Base-by-base conservation (phyloP, 177 flowering plant species). In the Telopea speciosissima region DNA sequence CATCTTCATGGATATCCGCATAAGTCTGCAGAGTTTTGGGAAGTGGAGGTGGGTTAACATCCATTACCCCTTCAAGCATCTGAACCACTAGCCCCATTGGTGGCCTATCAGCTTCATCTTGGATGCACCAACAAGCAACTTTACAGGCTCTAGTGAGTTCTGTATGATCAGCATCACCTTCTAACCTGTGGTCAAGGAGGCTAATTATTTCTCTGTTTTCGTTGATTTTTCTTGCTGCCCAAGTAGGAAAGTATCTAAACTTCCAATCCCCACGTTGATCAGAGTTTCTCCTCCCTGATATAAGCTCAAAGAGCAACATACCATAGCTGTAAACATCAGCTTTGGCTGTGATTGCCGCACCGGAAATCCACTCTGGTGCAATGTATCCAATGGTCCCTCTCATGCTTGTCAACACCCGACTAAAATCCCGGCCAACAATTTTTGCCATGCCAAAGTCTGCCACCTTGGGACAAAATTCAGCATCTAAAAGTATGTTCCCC, bases 91-190 rank as follows among this genome's bases (percentile, higher is more conserved):
- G 76, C 0, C 79, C 73, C 84, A 79, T 79, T 5, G 78, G 63
- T 19, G 83, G 86, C 70, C 84, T 75, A 5, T 68, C 42, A 25
- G 8, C 59, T 54, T 81, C 84, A 45, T 79, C 73, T 71, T 83
- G 88, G 56, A 83, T 71, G 69, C 88, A 85, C 88, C 88, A 85
- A 58, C 85, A 72, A 58, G 86, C 88, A 6, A 83, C 80, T 70
- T 67, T 82, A 62, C 80, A 80, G 23, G 83, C 66, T 56, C 80
- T 77, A n/a, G 36, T 63, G 1, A 85, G 68, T 68, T 85, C 87
- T 28, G 82, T 75, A 17, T 16, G 72, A 72, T 80, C 70, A 5
- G 83, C 86, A 45, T 75, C 49, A 13, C 78, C 68, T 65, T 81
- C 81, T 75, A 85, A 67, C 62, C 77, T 72, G 7, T 45, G 70